Evolutionary conservation across 2,329 filamentous ascomycete species (phyloP), one percentile per base, ranked within the genome.

Genomic region (Botrytis pseudocinerea): DNA sequence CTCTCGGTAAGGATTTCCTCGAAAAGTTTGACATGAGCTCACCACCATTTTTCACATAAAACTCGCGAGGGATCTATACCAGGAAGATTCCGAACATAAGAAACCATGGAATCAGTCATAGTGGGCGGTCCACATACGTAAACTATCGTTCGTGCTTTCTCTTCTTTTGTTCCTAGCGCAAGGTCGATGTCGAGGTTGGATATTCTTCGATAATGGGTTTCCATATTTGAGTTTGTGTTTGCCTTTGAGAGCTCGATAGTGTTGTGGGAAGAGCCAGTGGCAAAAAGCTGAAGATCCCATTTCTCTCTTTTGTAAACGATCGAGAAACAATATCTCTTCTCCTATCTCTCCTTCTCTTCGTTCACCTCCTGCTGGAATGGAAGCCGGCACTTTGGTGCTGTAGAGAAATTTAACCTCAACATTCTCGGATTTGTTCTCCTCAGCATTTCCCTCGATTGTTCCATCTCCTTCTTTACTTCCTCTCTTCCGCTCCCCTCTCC

Each of bases 41-140:
- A 62, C 60, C 60, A 62, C 60, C 60, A 62, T 18, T 40, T 62
- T 35, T 62, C 60, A 18, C 35, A 62, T 18, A 62, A 25, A 25
- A 62, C 38, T n/a, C 25, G 3, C 5, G 3, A 8, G 14, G 8
- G 22, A 20, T 42, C 22, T 8, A 40, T 42, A 1, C 35, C 60
- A 1, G 38, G 22, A 8, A 42, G 16, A 4, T 18, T 40, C 10
- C 14, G 60, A n/a, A 62, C 9, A 48, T 65, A 65, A 16, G 42
- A 46, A 9, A 22, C 46, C 14, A 48, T 25, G 22, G 28, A 14
- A 48, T 65, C 63, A 1, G 63, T 48, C 44, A 65, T 38, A 16
- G 6, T 4, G 9, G 63, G 63, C 12, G 63, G 63, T n/a, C 63
- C 63, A 20, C 63, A 65, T 4, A 48, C 38, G 16, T 65, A 65